Base-by-base conservation (phyloP, 208 protist genomes). In the Crithidia fasciculata region DNA sequence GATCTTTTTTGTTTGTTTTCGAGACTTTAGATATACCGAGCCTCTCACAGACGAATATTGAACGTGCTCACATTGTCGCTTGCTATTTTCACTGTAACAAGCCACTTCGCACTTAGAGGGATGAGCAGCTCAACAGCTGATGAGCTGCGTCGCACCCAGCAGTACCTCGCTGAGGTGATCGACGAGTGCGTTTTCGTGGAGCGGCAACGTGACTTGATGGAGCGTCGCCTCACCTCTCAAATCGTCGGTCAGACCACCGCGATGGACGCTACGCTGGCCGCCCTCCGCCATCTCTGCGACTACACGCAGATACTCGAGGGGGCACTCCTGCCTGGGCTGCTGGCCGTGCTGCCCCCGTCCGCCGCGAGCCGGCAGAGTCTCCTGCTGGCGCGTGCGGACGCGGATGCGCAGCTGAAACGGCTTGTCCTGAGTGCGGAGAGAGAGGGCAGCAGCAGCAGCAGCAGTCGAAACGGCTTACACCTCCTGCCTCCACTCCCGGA, bases 151-250 rank as follows among this genome's bases (percentile, higher is more conserved):
- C 88, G 69, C 64, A 72, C 78, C 12, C 79, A 88, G 59, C 68
- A 81, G 50, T 82, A 84, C 45, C 73, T 94, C 0, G 84, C 83
- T 0, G 89, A 94, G 59, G 84, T 94, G 0, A 87, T 94, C 65
- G 89, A 94, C 74, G 89, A 94, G 67, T 90, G 83, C 65, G 80
- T 94, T 18, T 90, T 90, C 47, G 78, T 86, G 9, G 89, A 94
- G 69, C 69, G 70, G n/a, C 86, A 94, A 71, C 82, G 86, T 37
- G 80, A 86, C 8, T 41, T 80, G 5, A 82, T 73, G 47, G 82
- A 89, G 69, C 73, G 75, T n/a, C 72, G 61, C 0, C 69, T 83
- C 15, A 70, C 60, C 9, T 54, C 64, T n/a, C 76, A 84, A 16
- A 44, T 89, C 9, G 37, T 55, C 36, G 53, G 75, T n/a, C 77